Percentiles rank a stretch among this genome's conserved stretches.
Conservation (phyloP, 1,139 yeast species). For the Blastobotrys proliferans region DNA sequence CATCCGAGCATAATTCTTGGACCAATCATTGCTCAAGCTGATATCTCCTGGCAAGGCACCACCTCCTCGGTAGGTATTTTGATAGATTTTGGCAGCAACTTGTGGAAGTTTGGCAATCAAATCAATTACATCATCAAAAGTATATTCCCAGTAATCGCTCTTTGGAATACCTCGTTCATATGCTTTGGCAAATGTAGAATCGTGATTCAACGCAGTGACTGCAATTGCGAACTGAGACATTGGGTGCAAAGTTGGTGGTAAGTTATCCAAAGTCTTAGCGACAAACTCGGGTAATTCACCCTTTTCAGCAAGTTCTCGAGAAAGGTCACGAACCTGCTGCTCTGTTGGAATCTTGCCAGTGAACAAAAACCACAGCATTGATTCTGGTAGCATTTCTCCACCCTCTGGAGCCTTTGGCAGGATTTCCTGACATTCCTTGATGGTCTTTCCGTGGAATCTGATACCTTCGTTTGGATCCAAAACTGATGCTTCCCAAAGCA, state of each 20-base stretch:
- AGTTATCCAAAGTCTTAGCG: slow-evolving; percentile 71
- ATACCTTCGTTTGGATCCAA: slow-evolving; percentile 53
- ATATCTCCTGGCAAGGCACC: slow-evolving; percentile 59
- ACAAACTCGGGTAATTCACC: slow-evolving; percentile 81
- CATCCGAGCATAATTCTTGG: slow-evolving; percentile 81
- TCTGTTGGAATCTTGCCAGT: slow-evolving; percentile 86
- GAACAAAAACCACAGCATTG: slow-evolving; percentile 85
- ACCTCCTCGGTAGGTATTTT: slow-evolving; percentile 85
- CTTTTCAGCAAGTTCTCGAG: slow-evolving; percentile 82
- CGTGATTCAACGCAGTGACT: slow-evolving; percentile 84
- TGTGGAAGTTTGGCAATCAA: slow-evolving; percentile 88
- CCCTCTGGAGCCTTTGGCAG: slow-evolving; percentile 51
- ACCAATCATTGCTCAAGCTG: slow-evolving; percentile 78
- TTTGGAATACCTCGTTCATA: slow-evolving; percentile 86
- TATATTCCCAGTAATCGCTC: slow-evolving; percentile 87
- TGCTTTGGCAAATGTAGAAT: slow-evolving; percentile 85
- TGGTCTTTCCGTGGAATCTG: slow-evolving; percentile 51
- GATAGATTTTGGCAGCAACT: slow-evolving; percentile 91
- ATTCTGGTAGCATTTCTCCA: slow-evolving; percentile 63
- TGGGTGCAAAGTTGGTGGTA: slow-evolving; percentile 89
- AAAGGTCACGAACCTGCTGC: slow-evolving; percentile 69
- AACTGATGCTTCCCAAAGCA: slow-evolving; percentile 53
- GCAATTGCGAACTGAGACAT: slow-evolving; percentile 97
- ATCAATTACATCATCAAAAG: slow-evolving; percentile 85
- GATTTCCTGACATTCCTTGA: slow-evolving; percentile 46